A percentile compares a stretch with the other conserved stretches of the same genome.
Conservation (phyloP, 2,329 filamentous ascomycete species). For the Didymella pinodella region DNA sequence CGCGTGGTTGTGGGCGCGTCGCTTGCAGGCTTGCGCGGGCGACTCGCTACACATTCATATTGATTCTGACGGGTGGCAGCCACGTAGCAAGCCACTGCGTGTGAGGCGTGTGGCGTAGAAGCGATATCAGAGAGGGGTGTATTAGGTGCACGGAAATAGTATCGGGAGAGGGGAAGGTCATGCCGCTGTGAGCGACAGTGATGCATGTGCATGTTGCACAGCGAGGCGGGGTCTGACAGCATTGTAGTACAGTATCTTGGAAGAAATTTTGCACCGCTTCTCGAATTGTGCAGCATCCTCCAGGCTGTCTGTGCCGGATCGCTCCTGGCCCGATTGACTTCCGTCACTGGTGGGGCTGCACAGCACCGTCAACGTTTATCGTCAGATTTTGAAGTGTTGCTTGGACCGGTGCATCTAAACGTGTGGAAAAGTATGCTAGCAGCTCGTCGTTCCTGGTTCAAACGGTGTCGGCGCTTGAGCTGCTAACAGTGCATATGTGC, state of each 20-base stretch:
- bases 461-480: neutral
- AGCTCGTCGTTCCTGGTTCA: neutral
- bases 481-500: neutral
- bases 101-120: conserved; percentile 4
- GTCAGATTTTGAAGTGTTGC: neutral
- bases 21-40: conserved; percentile 1
- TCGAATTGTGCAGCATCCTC: conserved; percentile 1
- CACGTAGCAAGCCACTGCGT: neutral
- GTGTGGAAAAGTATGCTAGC: neutral
- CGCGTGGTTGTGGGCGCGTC: conserved; percentile 3
- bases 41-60: conserved; percentile 11
- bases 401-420: neutral
- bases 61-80: neutral
- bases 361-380: neutral
- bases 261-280: neutral
- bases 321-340: neutral
- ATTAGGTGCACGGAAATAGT: conserved; percentile 1
- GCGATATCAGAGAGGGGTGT: neutral
- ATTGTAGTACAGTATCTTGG: neutral
- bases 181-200: conserved; percentile 5
- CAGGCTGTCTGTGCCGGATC: neutral
- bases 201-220: conserved; percentile 17
- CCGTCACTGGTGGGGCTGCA: neutral
- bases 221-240: neutral
- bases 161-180: neutral